Percentiles rank a stretch among this genome's conserved stretches.
These are phyloP conservation scores for Akanthomyces muscarius DNA, from an alignment of 2,329 filamentous ascomycete genomes.

Conservation along the genomic window DNA sequence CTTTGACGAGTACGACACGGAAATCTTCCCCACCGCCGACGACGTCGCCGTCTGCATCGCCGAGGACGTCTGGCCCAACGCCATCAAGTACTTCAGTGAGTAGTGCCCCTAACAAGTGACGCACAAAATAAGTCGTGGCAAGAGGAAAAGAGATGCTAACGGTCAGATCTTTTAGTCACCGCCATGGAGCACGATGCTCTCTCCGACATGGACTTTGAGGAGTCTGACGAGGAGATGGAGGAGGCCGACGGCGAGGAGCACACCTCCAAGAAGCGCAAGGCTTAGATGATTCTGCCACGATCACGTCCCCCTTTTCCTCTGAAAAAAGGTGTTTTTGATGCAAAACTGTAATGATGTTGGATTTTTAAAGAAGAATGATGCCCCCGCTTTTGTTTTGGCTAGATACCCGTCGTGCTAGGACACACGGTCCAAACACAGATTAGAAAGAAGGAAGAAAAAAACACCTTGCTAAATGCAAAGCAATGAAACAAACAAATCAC, in stretches of 20 bases:
- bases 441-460: neutral
- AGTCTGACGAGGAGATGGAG: conserved; percentile 39
- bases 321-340: neutral
- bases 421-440: conserved; percentile 14
- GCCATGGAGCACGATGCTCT: conserved; percentile 66
- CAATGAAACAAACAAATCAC: neutral
- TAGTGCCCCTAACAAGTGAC: conserved; percentile 23
- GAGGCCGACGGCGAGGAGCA: conserved; percentile 30
- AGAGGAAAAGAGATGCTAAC: neutral
- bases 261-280: conserved; percentile 42
- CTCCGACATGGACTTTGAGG: conserved; percentile 67
- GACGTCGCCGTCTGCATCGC: conserved; percentile 75
- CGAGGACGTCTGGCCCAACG: conserved; percentile 85
- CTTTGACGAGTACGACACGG: conserved; percentile 63
- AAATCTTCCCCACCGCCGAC: conserved; percentile 86
- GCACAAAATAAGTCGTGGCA: no score
- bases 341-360: conserved; percentile 6
- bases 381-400: conserved; percentile 11
- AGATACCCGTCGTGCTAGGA: conserved; percentile 15
- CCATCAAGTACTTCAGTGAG: conserved; percentile 88
- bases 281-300: conserved; percentile 23
- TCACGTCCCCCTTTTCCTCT: neutral
- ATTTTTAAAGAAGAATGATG: neutral
- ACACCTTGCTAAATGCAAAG: neutral
- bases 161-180: conserved; percentile 22